A percentile compares a stretch with the other conserved stretches of the same genome.
phyloP scores from a whole-genome alignment of 2,329 filamentous ascomycete genomes.

The Venturia aucupariae region DNA sequence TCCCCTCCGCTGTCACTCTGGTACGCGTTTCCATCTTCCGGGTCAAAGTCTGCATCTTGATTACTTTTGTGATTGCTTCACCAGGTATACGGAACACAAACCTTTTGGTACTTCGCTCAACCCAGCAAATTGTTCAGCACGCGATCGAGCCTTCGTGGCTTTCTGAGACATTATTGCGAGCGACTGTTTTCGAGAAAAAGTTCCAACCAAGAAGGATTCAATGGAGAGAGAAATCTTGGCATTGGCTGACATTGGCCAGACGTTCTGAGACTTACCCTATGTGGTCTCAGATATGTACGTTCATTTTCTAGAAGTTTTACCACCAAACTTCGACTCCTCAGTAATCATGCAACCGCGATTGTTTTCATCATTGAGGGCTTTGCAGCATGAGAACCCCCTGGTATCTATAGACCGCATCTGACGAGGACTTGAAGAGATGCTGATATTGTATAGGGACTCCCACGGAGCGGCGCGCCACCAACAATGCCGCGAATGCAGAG shows the following conservation, averaged over 20 bases:
- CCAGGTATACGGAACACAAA: constrained; percentile 14
- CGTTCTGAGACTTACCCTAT: background rate
- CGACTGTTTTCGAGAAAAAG: background rate
- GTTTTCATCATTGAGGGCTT: constrained; percentile 43
- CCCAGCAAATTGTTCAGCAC: constrained; percentile 53
- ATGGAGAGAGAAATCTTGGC: background rate
- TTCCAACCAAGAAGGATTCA: background rate
- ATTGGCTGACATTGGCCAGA: background rate
- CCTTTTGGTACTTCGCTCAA: constrained; percentile 42
- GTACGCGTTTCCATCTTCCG: constrained; percentile 56
- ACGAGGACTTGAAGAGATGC: background rate
- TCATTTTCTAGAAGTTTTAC: too few relatives aligned
- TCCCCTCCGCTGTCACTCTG: constrained; percentile 48
- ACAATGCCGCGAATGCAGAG: constrained; percentile 67
- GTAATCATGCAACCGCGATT: constrained; percentile 32
- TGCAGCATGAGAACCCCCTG: constrained; percentile 79
- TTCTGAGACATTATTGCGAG: background rate
- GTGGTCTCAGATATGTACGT: too few relatives aligned
- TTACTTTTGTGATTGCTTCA: background rate
- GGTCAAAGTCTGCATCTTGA: constrained; percentile 61
- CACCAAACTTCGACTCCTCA: background rate
- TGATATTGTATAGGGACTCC: constrained; percentile 58
- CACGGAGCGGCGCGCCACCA: constrained; percentile 58
- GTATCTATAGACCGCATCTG: constrained; percentile 35
- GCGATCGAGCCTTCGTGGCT: constrained; percentile 24